phyloP scores from a whole-genome alignment of 306 rosid genomes.

The Rosa multiflora region DNA sequence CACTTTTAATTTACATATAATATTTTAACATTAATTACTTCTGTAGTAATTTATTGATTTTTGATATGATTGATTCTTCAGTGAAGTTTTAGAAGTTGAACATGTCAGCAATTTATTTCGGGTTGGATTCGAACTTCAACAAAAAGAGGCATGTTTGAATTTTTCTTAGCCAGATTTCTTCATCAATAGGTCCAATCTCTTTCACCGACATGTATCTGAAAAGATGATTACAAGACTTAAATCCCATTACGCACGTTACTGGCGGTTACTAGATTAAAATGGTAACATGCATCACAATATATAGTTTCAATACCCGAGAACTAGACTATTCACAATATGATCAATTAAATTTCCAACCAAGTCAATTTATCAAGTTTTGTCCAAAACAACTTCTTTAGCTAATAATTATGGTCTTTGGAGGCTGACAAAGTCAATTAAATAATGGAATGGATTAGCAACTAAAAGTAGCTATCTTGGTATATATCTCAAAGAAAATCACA shows the following conservation, averaged over 20 bases:
- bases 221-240: too few relatives aligned
- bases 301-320: neutral
- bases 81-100: too few relatives aligned
- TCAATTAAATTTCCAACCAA: neutral
- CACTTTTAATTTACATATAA: too few relatives aligned
- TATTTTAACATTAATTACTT: too few relatives aligned
- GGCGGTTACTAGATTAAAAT: neutral
- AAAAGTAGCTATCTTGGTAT: neutral
- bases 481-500: neutral
- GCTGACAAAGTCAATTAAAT: neutral
- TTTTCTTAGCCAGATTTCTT: too few relatives aligned
- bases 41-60: too few relatives aligned
- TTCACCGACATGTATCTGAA: too few relatives aligned
- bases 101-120: neutral
- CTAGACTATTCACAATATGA: neutral
- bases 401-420: neutral
- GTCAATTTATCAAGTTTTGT: constrained; percentile 8
- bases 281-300: neutral
- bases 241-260: too few relatives aligned
- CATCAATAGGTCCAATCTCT: too few relatives aligned
- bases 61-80: too few relatives aligned
- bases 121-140: neutral
- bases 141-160: neutral
- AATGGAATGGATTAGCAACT: neutral
- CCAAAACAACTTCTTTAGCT: neutral